phyloP scores from a whole-genome alignment of 148 eudicot genomes.

The Oxyria digyna region DNA sequence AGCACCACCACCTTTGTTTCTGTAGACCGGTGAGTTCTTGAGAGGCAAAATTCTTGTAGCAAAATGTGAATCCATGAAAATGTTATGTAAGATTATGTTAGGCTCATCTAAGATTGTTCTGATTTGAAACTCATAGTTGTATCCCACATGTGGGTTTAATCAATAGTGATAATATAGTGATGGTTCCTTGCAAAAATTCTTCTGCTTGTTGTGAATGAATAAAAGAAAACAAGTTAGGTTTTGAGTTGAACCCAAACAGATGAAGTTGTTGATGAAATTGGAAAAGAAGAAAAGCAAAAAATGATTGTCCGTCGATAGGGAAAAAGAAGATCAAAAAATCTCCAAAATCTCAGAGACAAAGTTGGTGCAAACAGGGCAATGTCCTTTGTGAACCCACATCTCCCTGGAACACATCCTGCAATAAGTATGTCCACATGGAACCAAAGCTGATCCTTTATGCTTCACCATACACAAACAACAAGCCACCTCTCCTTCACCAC shows the following conservation, averaged over 20 bases:
- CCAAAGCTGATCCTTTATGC: conserved; percentile 23
- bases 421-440: conserved; percentile 29
- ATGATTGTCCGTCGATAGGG: no score
- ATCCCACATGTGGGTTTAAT: no score
- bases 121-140: not conserved
- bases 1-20: not conserved
- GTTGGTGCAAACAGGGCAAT: conserved; percentile 26
- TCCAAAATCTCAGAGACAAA: conserved; percentile 20
- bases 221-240: no score
- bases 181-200: no score
- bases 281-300: no score
- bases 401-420: conserved; percentile 25
- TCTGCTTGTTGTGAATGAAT: no score
- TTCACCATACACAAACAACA: conserved; percentile 71
- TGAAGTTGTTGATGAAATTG: no score
- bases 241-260: no score
- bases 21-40: conserved; percentile 3
- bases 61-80: not conserved
- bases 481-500: conserved; percentile 21
- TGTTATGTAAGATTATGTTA: not conserved
- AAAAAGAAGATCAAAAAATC: conserved; percentile 16
- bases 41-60: not conserved
- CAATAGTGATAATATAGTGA: no score
- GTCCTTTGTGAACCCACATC: conserved; percentile 23
- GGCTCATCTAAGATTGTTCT: not conserved